These are phyloP conservation scores for Hypoxylon perforatum DNA, from an alignment of 495 filamentous ascomycete genomes.

Conservation along the genomic window DNA sequence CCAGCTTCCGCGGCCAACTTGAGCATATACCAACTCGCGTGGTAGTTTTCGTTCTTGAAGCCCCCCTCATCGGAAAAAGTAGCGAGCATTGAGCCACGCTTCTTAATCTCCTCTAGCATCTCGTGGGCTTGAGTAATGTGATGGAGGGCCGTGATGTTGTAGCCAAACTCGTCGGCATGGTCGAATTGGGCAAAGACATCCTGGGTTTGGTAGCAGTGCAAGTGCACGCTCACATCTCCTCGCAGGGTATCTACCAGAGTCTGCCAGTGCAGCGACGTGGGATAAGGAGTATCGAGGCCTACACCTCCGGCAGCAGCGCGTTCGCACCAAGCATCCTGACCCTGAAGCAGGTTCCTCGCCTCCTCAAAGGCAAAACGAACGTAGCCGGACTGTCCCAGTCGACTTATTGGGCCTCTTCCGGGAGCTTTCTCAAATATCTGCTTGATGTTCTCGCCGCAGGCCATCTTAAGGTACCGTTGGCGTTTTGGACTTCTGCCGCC, in stretches of 20 bases:
- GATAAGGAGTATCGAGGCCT: slow-evolving; percentile 35
- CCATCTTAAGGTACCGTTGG: slow-evolving; percentile 66
- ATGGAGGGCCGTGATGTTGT: slow-evolving; percentile 61
- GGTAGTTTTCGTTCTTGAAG: slow-evolving; percentile 5
- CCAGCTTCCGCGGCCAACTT: neutral
- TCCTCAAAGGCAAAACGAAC: slow-evolving; percentile 59
- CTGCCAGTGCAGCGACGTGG: slow-evolving; percentile 3
- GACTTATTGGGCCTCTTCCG: slow-evolving; percentile 7
- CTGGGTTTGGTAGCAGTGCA: slow-evolving; percentile 62
- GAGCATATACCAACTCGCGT: slow-evolving; percentile 2
- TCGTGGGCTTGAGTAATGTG: slow-evolving; percentile 61
- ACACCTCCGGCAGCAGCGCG: slow-evolving; percentile 53
- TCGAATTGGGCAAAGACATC: slow-evolving; percentile 61
- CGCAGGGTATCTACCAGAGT: slow-evolving; percentile 55
- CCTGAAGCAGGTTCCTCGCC: slow-evolving; percentile 51
- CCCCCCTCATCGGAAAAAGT: slow-evolving; percentile 2
- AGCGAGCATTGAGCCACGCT: slow-evolving; percentile 22
- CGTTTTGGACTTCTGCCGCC: slow-evolving; percentile 23
- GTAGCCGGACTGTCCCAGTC: slow-evolving; percentile 13
- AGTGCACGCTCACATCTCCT: slow-evolving; percentile 59
- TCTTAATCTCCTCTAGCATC: slow-evolving; percentile 62
- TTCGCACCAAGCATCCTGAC: slow-evolving; percentile 60
- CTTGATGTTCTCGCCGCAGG: slow-evolving; percentile 64
- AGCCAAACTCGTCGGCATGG: slow-evolving; percentile 61
- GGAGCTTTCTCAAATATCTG: slow-evolving; percentile 49